Evolutionary conservation across 257 asterid species (phyloP).

Genomic region (Pogostemon cablin): DNA sequence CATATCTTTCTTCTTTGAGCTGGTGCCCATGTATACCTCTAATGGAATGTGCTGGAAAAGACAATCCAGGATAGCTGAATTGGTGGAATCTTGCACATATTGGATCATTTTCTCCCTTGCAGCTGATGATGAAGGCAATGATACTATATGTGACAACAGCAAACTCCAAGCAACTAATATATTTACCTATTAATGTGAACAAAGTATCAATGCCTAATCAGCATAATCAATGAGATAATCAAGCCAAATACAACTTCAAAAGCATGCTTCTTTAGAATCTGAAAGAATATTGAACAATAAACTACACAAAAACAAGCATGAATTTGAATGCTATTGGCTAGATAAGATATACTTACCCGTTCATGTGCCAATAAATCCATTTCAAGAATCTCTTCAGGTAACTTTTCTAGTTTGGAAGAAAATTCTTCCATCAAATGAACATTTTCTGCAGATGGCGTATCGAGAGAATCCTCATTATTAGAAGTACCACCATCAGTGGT

Average conservation of each 20-base stretch:
- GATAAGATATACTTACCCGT: slow-evolving; percentile 55
- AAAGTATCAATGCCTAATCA: slow-evolving; percentile 26
- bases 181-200: slow-evolving; percentile 60
- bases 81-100: slow-evolving; percentile 73
- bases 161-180: slow-evolving; percentile 85
- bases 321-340: slow-evolving; percentile 17
- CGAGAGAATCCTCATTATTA: slow-evolving; percentile 51
- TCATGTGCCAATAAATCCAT: slow-evolving; percentile 73
- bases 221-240: slow-evolving; percentile 21
- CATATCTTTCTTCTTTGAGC: slow-evolving; percentile 70
- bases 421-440: slow-evolving; percentile 69
- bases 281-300: slow-evolving; percentile 4
- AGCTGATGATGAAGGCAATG: slow-evolving; percentile 83
- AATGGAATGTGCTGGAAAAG: slow-evolving; percentile 84
- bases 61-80: slow-evolving; percentile 77
- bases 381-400: slow-evolving; percentile 60
- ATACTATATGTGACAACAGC: slow-evolving; percentile 69
- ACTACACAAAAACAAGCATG: background rate
- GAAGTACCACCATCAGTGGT: slow-evolving; percentile 46
- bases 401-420: slow-evolving; percentile 63
- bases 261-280: background rate
- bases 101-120: slow-evolving; percentile 80
- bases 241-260: background rate
- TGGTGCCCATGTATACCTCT: slow-evolving; percentile 59
- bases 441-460: slow-evolving; percentile 58